Conservation (phyloP, 176 grass and related monocot species). For the Raddia guianensis region DNA sequence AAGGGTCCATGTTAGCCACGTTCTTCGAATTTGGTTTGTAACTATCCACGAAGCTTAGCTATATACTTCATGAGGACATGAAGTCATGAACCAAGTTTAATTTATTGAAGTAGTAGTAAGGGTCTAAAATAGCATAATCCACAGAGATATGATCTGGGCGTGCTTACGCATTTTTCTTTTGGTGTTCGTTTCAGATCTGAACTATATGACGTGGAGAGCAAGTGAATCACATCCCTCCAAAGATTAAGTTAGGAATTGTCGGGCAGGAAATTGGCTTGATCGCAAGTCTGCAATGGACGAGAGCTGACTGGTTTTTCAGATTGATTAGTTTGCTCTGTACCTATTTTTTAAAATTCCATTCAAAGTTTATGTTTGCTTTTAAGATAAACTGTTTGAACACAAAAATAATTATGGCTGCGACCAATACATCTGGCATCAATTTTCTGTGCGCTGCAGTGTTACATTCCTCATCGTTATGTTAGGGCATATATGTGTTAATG, state of each 20-base stretch:
- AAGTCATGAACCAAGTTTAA: background rate
- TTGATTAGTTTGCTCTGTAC: slow-evolving; percentile 15
- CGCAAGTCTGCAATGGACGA: slow-evolving; percentile 4
- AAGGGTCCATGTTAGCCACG: background rate
- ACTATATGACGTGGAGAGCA: slow-evolving; percentile 57
- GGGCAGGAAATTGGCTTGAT: slow-evolving; percentile 16
- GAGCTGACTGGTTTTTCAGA: slow-evolving; percentile 22
- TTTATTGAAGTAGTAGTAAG: background rate
- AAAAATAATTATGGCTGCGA: slow-evolving; percentile 42
- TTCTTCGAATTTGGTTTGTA: slow-evolving; percentile 12
- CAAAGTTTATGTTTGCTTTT: slow-evolving; percentile 21
- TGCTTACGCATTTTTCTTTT: slow-evolving; percentile 26
- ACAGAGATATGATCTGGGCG: background rate
- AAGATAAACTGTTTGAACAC: slow-evolving; percentile 5
- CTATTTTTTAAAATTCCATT: slow-evolving; percentile 21
- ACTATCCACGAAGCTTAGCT: background rate
- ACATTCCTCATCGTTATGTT: background rate
- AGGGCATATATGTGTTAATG: background rate
- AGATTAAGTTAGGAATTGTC: background rate
- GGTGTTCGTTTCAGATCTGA: slow-evolving; percentile 56
- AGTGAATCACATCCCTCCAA: slow-evolving; percentile 34
- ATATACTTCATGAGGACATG: background rate
- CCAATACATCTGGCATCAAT: slow-evolving; percentile 9
- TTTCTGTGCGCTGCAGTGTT: background rate
- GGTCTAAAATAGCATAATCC: background rate